Base-by-base conservation (phyloP, 768 basidiomycete species). In the Suillus subluteus region DNA sequence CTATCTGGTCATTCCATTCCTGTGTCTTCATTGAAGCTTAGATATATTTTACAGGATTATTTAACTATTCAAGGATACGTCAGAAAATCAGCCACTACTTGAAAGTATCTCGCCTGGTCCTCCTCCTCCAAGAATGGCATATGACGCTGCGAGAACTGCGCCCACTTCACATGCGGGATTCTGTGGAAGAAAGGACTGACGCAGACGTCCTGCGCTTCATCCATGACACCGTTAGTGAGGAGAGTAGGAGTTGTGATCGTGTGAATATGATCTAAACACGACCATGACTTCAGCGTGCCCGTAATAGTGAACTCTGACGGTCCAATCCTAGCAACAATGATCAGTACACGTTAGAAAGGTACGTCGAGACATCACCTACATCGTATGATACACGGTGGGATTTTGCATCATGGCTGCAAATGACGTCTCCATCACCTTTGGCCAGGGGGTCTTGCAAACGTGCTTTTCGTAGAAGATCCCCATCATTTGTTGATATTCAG, bases 91-190 rank as follows among this genome's bases (percentile, higher is more conserved):
- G 66, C 72, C 6, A 82, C 73, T 0, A 82, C 62, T 56, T 78
- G 46, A 75, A 84, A 76, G 68, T 79, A 84, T 65, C 72, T 70
- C 12, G 5, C 35, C 55, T 56, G 35, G 48, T 80, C 80, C 35
- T 74, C 70, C 71, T 85, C 83, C 73, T 85, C 85, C 64, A 74
- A 77, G 38, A 79, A 77, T 18, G 84, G 79, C 26, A 35, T 73
- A 68, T 86, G 85, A 59, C 74, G 74, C 43, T 73, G 70, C 43
- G 69, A 66, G 35, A 76, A 61, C 35, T 74, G 70, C 0, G 72
- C 72, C 75, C 75, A 75, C 54, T 76, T 76, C 26, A 76, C 62
- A 48, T 72, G 75, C 1, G 67, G 68, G 26, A 74, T 72, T 1
- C 69, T 66, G 16, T 68, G 54, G 65, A 78, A 79, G 52, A 71